These are phyloP conservation scores for Oenanthe sinensis DNA, from an alignment of 129 eudicot genomes.

Conservation along the genomic window DNA sequence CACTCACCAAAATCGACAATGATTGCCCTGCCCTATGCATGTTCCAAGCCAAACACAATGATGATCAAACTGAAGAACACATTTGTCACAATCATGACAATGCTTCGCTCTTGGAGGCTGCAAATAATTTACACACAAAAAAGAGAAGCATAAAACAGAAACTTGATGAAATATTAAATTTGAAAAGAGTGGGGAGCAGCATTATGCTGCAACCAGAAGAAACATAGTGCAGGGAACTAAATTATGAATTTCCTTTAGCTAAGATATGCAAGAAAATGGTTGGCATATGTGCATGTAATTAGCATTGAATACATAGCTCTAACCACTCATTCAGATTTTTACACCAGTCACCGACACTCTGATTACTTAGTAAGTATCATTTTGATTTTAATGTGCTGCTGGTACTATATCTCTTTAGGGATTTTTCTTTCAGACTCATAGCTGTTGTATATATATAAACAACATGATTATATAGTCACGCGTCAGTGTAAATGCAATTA, in stretches of 20 bases:
- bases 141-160: not conserved
- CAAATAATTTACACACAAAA: constrained; percentile 16
- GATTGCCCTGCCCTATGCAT: constrained; percentile 91
- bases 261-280: not conserved
- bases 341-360: not conserved
- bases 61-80: constrained; percentile 98
- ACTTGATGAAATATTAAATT: not conserved
- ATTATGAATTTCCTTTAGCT: not conserved
- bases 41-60: constrained; percentile 99
- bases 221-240: not conserved
- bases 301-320: not conserved
- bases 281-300: not conserved
- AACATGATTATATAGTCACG: not conserved
- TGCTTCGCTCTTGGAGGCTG: constrained; percentile 99
- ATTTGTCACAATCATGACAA: constrained; percentile 97
- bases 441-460: not conserved
- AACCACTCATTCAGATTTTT: not conserved
- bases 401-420: not conserved
- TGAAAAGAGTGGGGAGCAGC: not conserved
- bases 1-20: constrained; percentile 84
- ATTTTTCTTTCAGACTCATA: not conserved
- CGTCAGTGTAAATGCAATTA: not conserved
- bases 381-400: not conserved
- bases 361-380: not conserved
- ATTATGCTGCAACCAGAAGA: constrained; percentile 1